Percentiles rank a stretch among this genome's conserved stretches.
Conservation (phyloP, 2,329 filamentous ascomycete species). For the Microdochium paspali region DNA sequence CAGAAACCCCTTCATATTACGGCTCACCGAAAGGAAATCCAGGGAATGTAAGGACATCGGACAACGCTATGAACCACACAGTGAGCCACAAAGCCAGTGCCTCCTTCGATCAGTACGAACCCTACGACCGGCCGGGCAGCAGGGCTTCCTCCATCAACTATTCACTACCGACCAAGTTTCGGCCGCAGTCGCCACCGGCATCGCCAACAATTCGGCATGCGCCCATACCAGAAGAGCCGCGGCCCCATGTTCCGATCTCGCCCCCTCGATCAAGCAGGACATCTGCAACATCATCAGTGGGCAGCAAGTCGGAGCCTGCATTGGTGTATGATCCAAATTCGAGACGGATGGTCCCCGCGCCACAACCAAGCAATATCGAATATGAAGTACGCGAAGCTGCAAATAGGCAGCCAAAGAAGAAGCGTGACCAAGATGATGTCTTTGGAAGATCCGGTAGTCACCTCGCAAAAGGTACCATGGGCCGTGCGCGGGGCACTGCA, state of each 20-base stretch:
- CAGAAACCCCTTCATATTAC: slow-evolving; percentile 38
- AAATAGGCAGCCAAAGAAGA: slow-evolving; percentile 30
- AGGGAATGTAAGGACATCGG: slow-evolving; percentile 33
- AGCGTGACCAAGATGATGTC: slow-evolving; percentile 19
- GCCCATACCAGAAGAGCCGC: slow-evolving; percentile 8
- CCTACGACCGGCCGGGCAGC: slow-evolving; percentile 33
- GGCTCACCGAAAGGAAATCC: slow-evolving; percentile 32
- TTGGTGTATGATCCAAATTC: slow-evolving; percentile 59
- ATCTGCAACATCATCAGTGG: slow-evolving; percentile 13
- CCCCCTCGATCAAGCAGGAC: slow-evolving; percentile 11
- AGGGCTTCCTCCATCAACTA: slow-evolving; percentile 45
- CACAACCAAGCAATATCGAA: slow-evolving; percentile 30
- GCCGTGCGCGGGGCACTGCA: slow-evolving; percentile 37
- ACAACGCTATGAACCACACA: slow-evolving; percentile 26
- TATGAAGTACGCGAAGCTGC: slow-evolving; percentile 28
- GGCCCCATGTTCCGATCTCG: slow-evolving; percentile 8
- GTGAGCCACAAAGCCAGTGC: slow-evolving; percentile 19
- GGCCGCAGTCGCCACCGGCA: slow-evolving; percentile 28
- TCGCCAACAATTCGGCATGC: slow-evolving; percentile 14
- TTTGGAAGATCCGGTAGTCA: slow-evolving; percentile 32
- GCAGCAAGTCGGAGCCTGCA: slow-evolving; percentile 12
- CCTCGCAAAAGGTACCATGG: slow-evolving; percentile 42
- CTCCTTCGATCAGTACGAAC: slow-evolving; percentile 14
- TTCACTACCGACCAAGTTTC: slow-evolving; percentile 41
- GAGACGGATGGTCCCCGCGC: slow-evolving; percentile 47